phyloP scores from a whole-genome alignment of 2,329 filamentous ascomycete species.

The Didymella arachidicola region DNA sequence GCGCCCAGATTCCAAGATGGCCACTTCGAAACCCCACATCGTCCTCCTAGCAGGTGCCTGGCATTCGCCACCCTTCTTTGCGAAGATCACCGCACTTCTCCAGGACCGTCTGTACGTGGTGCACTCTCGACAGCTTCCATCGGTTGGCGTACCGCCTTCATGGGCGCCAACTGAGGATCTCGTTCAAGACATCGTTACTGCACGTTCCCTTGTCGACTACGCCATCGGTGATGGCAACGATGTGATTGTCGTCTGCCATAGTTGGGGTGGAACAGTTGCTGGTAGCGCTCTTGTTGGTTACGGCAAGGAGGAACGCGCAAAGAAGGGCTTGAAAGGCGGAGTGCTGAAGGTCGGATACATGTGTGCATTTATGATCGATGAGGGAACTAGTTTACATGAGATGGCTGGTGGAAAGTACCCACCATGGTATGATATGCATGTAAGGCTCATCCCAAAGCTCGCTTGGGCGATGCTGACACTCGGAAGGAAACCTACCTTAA shows the following conservation, averaged over 20 bases:
- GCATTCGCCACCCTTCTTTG: conserved; percentile 46
- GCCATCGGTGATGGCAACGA: conserved; percentile 52
- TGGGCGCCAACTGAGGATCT: conserved; percentile 37
- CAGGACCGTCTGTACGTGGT: conserved; percentile 42
- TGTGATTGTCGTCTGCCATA: conserved; percentile 55
- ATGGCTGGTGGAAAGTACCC: not conserved
- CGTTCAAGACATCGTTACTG: conserved; percentile 45
- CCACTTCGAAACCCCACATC: conserved; percentile 41
- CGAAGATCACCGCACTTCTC: conserved; percentile 38
- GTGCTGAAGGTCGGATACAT: conserved; percentile 49
- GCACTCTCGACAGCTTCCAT: conserved; percentile 39
- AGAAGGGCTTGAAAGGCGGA: conserved; percentile 50
- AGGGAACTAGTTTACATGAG: not conserved
- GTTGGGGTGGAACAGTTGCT: conserved; percentile 55
- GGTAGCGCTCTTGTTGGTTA: conserved; percentile 48
- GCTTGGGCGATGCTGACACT: not conserved
- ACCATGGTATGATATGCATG: conserved; percentile 4
- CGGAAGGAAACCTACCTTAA: not conserved
- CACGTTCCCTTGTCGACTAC: conserved; percentile 42
- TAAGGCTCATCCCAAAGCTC: not conserved
- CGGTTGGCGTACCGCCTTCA: conserved; percentile 31
- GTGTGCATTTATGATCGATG: conserved; percentile 43
- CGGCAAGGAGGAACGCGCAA: conserved; percentile 44
- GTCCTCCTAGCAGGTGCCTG: conserved; percentile 49
- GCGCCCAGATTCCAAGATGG: conserved; percentile 17